Evolutionary conservation across 495 filamentous ascomycete species (phyloP), one percentile per base, ranked within the genome.

Genomic region (Penicillium chermesinum): DNA sequence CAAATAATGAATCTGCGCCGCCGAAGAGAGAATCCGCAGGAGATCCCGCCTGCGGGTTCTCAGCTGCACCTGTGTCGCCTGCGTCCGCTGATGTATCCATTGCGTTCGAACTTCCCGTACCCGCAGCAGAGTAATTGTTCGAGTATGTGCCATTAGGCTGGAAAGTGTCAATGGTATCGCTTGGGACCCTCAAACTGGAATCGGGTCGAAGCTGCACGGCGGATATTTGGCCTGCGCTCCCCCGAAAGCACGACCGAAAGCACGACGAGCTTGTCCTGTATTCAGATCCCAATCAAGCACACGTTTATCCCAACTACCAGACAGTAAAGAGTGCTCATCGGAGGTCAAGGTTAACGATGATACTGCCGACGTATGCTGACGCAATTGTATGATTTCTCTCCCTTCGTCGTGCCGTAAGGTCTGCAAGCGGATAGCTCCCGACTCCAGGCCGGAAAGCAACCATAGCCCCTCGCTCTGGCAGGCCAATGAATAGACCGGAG

Each of bases 211-310:
- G 78, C 62, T 96, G 90, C 41, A 99, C 80, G 9, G 89, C 78
- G 10, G 87, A 91, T 44, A 99, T 89, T 57, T 99, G 93, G 1
- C 85, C 74, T 3, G 85, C 88, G 53, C 77, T 86, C 17, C 85
- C n/a, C n/a, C n/a, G n/a, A n/a, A n/a, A n/a, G n/a, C n/a, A n/a
- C n/a, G 82, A 34, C 82, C 78, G 56, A 90, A 99, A 12, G 74
- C 73, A 20, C 89, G 81, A 41, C 81, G 79, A 13, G 86, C 73
- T 55, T 87, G 78, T 3, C 94, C 94, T 2, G 83, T 93, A 54
- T 97, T 89, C 25, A 99, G 63, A 60, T 99, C 93, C 93, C 93
- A 99, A 58, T 99, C 89, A 41, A 87, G 80, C 7, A 97, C 82
- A 14, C 77, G 81, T 67, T 95, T 96, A 62, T 99, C 93, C 93